A percentile compares a stretch with the other conserved stretches of the same genome.
Evolutionary conservation across 2,329 filamentous ascomycete species (phyloP).

Genomic region (Huntiella moniliformis): DNA sequence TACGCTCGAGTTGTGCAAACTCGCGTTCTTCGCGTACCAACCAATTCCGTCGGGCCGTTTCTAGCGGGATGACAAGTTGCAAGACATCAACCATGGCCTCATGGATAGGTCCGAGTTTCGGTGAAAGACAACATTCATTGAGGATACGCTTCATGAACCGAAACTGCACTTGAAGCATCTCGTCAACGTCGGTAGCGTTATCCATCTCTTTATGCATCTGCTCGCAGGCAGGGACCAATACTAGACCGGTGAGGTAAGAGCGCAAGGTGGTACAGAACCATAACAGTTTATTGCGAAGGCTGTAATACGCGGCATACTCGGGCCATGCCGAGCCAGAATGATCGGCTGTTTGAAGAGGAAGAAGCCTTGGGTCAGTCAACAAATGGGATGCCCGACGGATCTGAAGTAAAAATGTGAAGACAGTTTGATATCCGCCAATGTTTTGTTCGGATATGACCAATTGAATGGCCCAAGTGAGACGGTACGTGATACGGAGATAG

Average conservation of each 20-base stretch:
- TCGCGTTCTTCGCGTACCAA: conserved; percentile 21
- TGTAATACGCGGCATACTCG: conserved; percentile 34
- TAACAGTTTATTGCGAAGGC: conserved; percentile 48
- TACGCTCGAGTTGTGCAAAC: conserved; percentile 21
- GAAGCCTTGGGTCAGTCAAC: conserved; percentile 36
- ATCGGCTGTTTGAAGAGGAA: conserved; percentile 20
- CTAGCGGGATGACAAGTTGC: conserved; percentile 53
- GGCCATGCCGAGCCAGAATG: conserved; percentile 16
- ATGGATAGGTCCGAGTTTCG: conserved; percentile 49
- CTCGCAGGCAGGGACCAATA: conserved; percentile 41
- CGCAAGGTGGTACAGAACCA: conserved; percentile 64
- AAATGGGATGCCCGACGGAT: conserved; percentile 50
- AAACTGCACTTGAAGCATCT: conserved; percentile 55
- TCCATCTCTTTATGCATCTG: conserved; percentile 39
- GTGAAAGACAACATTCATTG: conserved; percentile 50
- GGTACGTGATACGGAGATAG: conserved; percentile 46
- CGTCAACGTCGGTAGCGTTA: conserved; percentile 53
- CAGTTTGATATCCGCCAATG: conserved; percentile 46
- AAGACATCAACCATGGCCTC: conserved; percentile 57
- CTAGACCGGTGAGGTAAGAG: conserved; percentile 56
- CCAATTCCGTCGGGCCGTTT: conserved; percentile 34
- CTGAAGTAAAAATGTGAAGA: conserved; percentile 64
- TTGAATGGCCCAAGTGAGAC: conserved; percentile 44
- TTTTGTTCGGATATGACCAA: conserved; percentile 55
- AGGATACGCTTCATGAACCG: conserved; percentile 43